phyloP scores from a whole-genome alignment of 2,329 filamentous ascomycete genomes.

The Sclerotiophoma versabilis region DNA sequence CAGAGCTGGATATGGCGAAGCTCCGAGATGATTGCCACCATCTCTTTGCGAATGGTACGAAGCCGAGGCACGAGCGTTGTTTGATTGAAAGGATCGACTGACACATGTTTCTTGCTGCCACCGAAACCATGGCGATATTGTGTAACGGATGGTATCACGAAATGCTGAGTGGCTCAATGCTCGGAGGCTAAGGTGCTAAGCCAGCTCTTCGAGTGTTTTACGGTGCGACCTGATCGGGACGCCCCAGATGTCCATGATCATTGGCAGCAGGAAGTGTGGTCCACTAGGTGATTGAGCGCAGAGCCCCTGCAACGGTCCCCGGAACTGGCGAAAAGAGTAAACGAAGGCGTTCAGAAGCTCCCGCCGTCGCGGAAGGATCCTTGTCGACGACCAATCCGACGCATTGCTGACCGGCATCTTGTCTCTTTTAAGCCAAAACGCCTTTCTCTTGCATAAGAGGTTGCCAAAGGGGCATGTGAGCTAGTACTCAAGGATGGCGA shows the following conservation, averaged over 20 bases:
- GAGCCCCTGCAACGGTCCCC: constrained; percentile 15
- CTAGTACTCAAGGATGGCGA: constrained; percentile 22
- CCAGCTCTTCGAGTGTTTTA: constrained; percentile 14
- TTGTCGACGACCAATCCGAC: constrained; percentile 24
- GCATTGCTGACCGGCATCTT: constrained; percentile 19
- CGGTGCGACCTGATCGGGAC: constrained; percentile 14
- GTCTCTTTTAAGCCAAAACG: constrained; percentile 22
- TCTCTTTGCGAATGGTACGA: constrained; percentile 16
- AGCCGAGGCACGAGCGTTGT: constrained; percentile 30
- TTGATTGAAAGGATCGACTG: constrained; percentile 20
- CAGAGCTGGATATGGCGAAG: constrained; percentile 35
- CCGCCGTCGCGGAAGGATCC: constrained; percentile 17
- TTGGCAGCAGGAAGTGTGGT: constrained; percentile 17
- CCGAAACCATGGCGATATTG: constrained; percentile 2
- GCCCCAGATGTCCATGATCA: constrained; percentile 7
- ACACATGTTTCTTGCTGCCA: constrained; percentile 26
- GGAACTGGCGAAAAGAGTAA: constrained; percentile 11
- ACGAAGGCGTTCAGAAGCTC: constrained; percentile 10
- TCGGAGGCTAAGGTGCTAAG: constrained; percentile 13
- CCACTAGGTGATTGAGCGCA: constrained; percentile 5
- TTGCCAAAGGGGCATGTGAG: constrained; percentile 24
- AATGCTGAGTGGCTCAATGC: constrained; percentile 21
- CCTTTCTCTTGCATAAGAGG: constrained; percentile 23
- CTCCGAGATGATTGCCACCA: constrained; percentile 44
- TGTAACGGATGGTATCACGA: constrained; percentile 15